Evolutionary conservation across 306 rosid genomes (phyloP), one percentile per base, ranked within the genome.

Genomic region (Alnus rubra): DNA sequence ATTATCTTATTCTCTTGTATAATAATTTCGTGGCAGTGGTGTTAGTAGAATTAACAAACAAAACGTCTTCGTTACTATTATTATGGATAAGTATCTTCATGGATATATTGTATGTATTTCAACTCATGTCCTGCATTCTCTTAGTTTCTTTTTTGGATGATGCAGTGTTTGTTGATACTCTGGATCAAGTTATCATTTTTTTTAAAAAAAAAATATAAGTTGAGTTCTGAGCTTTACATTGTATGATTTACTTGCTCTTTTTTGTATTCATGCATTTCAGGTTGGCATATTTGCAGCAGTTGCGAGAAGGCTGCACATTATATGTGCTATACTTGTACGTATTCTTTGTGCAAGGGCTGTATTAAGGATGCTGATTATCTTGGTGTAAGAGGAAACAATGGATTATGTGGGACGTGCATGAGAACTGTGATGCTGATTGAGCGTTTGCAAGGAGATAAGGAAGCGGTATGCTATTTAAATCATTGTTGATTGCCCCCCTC

Each of bases 261-360:
- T 42, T 19, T 75, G 58, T 67, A 13, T 47, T 82, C 78, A 23
- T 62, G 81, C 71, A 56, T 75, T 74, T 76, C 97, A 96, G 99
- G 99, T 80, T 96, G 99, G 99, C 99, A 96, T 87, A 88, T 96
- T 80, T 96, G 99, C 30, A 96, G 90, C 85, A 70, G 50, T 74
- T 96, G 99, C 78, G 90, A 75, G 84, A 93, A 88, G 83, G 94
- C 93, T 50, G 79, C 99, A 39, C 90, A 93, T 88, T 91, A 88
- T 81, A 83, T 90, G 99, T 96, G 99, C 89, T 96, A 91, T 78
- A 96, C 97, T 33, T 96, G 99, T 78, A 88, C 99, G 0, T 91
- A 77, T 90, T 93, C 99, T 60, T 74, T 89, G 88, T 96, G 99
- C 89, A 96, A 93, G 79, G 88, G 94, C 55, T 96, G 99, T 69